Conservation (phyloP, 441 rosid species). For the Aquilaria agallochum region DNA sequence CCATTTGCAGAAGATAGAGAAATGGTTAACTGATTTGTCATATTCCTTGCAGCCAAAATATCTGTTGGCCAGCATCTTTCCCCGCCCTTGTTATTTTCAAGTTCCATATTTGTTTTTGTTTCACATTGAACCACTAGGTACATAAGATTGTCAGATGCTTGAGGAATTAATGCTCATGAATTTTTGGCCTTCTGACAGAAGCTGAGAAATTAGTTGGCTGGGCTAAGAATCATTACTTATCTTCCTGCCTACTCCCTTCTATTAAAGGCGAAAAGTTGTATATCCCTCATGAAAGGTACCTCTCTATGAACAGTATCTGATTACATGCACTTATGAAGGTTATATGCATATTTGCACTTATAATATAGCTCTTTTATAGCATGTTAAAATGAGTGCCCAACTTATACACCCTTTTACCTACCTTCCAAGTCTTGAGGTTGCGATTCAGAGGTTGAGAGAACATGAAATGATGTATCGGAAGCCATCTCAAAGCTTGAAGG, state of each 20-base stretch:
- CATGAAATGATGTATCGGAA: conserved; percentile 55
- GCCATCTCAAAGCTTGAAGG: conserved; percentile 85
- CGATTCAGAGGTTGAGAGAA: conserved; percentile 71
- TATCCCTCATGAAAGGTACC: conserved; percentile 83
- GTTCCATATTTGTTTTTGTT: neutral
- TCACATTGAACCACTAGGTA: neutral
- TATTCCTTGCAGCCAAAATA: too few relatives aligned
- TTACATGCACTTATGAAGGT: conserved; percentile 1
- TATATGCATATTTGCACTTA: conserved; percentile 6
- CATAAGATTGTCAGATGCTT: neutral
- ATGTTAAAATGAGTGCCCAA: too few relatives aligned
- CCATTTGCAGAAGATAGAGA: too few relatives aligned
- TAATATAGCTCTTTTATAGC: neutral
- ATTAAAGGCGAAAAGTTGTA: conserved; percentile 65
- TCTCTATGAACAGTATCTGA: neutral
- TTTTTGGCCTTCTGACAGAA: conserved; percentile 41
- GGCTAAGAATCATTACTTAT: conserved; percentile 87
- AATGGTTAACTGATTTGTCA: too few relatives aligned
- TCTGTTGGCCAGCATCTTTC: too few relatives aligned
- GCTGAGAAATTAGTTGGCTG: conserved; percentile 95
- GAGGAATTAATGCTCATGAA: neutral
- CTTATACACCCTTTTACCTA: conserved; percentile 24
- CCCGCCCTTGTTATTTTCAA: too few relatives aligned
- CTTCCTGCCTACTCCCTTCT: conserved; percentile 58
- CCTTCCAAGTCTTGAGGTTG: conserved; percentile 73